Percentiles rank a stretch among this genome's conserved stretches.
Evolutionary conservation across 1,139 yeast genomes (phyloP).

Genomic region (Hemisphaericaspora lyxosophila): DNA sequence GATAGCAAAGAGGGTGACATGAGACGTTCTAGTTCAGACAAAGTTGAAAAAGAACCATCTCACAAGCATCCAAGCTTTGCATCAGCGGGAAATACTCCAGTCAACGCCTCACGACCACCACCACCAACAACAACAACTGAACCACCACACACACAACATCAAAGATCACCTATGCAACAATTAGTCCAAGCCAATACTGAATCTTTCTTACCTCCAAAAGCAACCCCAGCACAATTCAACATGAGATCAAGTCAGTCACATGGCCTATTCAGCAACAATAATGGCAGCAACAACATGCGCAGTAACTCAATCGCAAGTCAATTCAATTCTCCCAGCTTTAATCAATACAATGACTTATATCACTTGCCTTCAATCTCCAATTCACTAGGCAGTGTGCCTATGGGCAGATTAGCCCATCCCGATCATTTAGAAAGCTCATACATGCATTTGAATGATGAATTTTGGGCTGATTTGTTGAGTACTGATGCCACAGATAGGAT

Average conservation of each 20-base stretch:
- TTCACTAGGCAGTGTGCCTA: background rate
- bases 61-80: conserved; percentile 8
- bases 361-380: conserved; percentile 11
- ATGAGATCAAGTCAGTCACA: background rate
- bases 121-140: background rate
- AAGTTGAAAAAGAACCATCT: background rate
- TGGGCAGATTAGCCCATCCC: conserved; percentile 13
- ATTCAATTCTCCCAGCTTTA: background rate
- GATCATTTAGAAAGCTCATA: conserved; percentile 32
- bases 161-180: background rate
- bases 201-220: background rate
- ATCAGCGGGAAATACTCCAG: conserved; percentile 12
- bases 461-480: conserved; percentile 44
- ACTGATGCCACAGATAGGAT: conserved; percentile 32
- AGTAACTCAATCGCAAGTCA: no score
- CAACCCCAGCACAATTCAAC: conserved; percentile 1
- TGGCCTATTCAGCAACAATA: background rate
- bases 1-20: conserved; percentile 8
- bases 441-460: conserved; percentile 41
- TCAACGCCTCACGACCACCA: background rate
- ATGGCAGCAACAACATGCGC: background rate
- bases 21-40: conserved; percentile 6
- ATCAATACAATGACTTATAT: background rate
- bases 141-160: background rate
- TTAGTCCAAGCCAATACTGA: background rate